Evolutionary conservation across 2,329 filamentous ascomycete species (phyloP), one percentile per base, ranked within the genome.

Genomic region (Chaetomium globosum): DNA sequence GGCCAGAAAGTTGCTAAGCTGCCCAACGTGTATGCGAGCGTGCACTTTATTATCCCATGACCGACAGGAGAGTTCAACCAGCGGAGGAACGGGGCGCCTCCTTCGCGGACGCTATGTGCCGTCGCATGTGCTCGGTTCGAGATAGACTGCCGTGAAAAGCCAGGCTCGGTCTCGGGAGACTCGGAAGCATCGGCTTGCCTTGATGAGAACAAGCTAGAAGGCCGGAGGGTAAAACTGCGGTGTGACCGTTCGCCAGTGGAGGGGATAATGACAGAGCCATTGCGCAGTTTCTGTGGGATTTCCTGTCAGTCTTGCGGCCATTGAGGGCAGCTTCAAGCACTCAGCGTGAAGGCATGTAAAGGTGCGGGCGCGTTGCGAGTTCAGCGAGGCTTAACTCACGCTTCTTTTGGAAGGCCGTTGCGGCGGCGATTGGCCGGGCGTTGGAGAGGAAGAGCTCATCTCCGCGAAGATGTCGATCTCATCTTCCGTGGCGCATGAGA

Each of bases 201-300:
- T 8, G 54, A 49, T 1, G 56, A 23, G 28, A 62, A 36, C 19
- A 51, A 26, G 21, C 30, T 13, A 12, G 63, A 54, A 23, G 69
- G 81, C 72, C 89, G 89, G 31, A 97, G 82, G 26, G 89, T 94
- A 71, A 97, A 92, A 67, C 89, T 85, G 68, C 90, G 90, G 73
- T 88, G 89, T 55, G 92, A 85, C 69, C 93, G 90, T 77, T 96
- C 91, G 73, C 94, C 93, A 2, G 93, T 97, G 65, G 85, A 83
- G 8, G 94, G 93, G 62, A 96, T 85, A 71, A 98, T 90, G 76
- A 96, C 93, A 53, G 92, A 95, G 70, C 91, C 91, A 75, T 94
- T 90, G 70, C 90, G 89, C 67, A 96, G 83, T 83, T 93, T 87
- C 86, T 89, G 74, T 28, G 16, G 4, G 8, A 16, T 39, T 16